Conservation (phyloP, 257 asterid species). For the Plantago major region DNA sequence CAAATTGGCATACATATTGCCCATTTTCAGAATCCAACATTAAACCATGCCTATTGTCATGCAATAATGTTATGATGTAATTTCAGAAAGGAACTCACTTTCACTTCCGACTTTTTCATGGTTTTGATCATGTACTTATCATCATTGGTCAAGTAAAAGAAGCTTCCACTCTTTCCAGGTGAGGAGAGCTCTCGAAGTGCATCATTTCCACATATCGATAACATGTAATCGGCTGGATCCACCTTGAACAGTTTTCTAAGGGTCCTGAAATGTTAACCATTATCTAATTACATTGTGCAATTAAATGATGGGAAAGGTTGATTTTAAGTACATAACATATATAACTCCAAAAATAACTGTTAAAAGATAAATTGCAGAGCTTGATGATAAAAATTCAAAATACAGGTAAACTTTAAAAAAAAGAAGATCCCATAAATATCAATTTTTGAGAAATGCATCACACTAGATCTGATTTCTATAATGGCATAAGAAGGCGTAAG, state of each 20-base stretch:
- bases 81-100: constrained; percentile 48
- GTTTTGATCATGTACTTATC: constrained; percentile 96
- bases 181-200: constrained; percentile 97
- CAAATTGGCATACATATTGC: too few relatives aligned
- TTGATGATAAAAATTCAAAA: too few relatives aligned
- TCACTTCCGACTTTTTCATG: constrained; percentile 86
- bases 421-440: neutral
- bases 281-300: neutral
- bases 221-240: constrained; percentile 95
- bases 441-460: neutral
- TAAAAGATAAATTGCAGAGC: neutral
- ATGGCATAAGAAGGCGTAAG: neutral
- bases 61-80: neutral
- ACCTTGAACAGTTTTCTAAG: constrained; percentile 80
- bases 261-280: constrained; percentile 47
- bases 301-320: neutral
- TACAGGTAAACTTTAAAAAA: neutral
- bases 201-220: constrained; percentile 86
- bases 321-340: neutral
- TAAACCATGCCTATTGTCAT: neutral
- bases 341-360: neutral
- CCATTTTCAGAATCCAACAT: too few relatives aligned
- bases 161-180: constrained; percentile 97
- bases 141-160: constrained; percentile 82
- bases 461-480: neutral